Conservation (phyloP, 768 basidiomycete genomes). For the Favolaschia claudopus region DNA sequence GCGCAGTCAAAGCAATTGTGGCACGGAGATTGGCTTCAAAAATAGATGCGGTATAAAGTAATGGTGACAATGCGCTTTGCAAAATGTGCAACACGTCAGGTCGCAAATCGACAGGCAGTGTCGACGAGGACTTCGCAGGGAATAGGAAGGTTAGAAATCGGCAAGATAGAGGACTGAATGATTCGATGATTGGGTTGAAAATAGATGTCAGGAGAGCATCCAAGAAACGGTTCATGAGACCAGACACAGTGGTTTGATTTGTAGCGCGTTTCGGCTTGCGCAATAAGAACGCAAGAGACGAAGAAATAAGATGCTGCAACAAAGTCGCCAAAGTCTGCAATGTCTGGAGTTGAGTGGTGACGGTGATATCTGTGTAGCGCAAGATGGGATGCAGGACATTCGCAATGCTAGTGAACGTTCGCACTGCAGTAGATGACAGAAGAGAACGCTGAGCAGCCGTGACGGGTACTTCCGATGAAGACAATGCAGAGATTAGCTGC, state of each 20-base stretch:
- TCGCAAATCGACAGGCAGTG: slow-evolving; percentile 35
- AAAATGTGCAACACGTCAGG: slow-evolving; percentile 37
- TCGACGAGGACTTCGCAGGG: not conserved
- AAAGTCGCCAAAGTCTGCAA: slow-evolving; percentile 13
- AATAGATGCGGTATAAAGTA: slow-evolving; percentile 16
- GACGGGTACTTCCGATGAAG: slow-evolving; percentile 20
- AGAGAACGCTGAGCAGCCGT: slow-evolving; percentile 28
- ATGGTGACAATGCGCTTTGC: slow-evolving; percentile 27
- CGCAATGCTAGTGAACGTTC: slow-evolving; percentile 37
- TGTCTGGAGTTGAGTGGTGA: slow-evolving; percentile 14
- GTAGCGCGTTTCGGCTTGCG: slow-evolving; percentile 22
- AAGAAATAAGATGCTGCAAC: slow-evolving; percentile 13
- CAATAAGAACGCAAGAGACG: slow-evolving; percentile 17
- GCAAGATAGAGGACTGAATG: slow-evolving; percentile 13
- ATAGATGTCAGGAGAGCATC: slow-evolving; percentile 24
- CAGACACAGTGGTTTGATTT: slow-evolving; percentile 7
- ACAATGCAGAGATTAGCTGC: slow-evolving; percentile 34
- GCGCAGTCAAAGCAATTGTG: slow-evolving; percentile 46
- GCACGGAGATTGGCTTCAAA: slow-evolving; percentile 28
- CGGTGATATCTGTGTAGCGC: slow-evolving; percentile 30
- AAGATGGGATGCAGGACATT: slow-evolving; percentile 36
- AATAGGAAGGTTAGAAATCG: slow-evolving; percentile 17
- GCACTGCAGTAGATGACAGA: slow-evolving; percentile 38
- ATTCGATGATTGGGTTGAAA: slow-evolving; percentile 24
- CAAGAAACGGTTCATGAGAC: slow-evolving; percentile 21